Base-by-base conservation (phyloP, 306 rosid genomes). In the Sphenostylis stenocarpa region DNA sequence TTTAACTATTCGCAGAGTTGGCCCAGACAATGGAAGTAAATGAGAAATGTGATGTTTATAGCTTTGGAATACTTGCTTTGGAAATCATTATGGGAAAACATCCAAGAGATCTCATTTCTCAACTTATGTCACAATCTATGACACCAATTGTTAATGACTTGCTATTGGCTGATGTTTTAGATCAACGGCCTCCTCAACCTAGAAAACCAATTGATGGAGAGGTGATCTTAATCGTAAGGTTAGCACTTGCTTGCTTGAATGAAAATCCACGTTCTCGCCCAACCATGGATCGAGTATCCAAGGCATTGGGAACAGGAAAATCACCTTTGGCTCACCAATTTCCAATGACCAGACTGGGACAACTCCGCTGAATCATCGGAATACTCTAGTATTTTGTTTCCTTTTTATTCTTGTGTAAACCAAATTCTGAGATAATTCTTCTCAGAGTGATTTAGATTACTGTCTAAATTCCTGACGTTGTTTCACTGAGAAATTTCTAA, bases 81-180 rank as follows among this genome's bases (percentile, higher is more conserved):
- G 85, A 82, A 64, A 82, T 82, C 26, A 13, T 82, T 0, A 70
- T 82, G 82, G 85, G 82, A 55, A 63, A 64, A 6, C 82, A 77
- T 55, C 82, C 85, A 0, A 53, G 79, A 31, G 82, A 82, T 70
- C 66, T 82, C 31, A 33, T 82, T 70, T 69, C 80, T 20, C 67
- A 61, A 1, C 3, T 36, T 1, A 49, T 68, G 56, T 60, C 73
- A 48, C 6, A 51, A 20, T 44, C 71, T 16, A 9, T 34, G 21
- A 21, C 38, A 0, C 0, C 70, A 24, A 7, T 12, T 41, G 31
- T 38, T 5, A 14, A 55, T n/a, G 53, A 63, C 55, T 44, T 82
- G 23, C 31, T 36, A 44, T 12, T 77, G 34, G 48, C 20, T 63
- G 79, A 81, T 41, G 38, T 76, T 9, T 41, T 76, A 23, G 85